These are phyloP conservation scores for Tagetes patula DNA, from an alignment of 129 eudicot species.

Conservation along the genomic window DNA sequence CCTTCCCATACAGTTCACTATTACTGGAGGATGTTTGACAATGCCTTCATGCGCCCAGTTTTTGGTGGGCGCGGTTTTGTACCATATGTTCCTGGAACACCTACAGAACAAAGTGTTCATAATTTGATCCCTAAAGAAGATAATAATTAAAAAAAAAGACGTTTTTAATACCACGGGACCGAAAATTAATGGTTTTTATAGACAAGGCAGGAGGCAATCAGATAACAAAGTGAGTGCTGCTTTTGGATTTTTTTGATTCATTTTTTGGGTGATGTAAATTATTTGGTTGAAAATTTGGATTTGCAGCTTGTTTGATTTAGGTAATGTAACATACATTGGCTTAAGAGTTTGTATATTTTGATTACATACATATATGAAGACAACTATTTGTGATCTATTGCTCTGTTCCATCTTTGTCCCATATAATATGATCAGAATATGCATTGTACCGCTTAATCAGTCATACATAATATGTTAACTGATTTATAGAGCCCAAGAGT, in stretches of 20 bases:
- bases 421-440: no score
- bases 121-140: constrained; percentile 34
- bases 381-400: background rate
- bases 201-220: constrained; percentile 27
- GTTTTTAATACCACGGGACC: background rate
- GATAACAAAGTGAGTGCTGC: constrained; percentile 31
- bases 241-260: constrained; percentile 18
- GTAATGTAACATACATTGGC: constrained; percentile 20
- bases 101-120: constrained; percentile 49
- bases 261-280: constrained; percentile 37
- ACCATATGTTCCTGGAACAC: constrained; percentile 64
- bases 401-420: background rate
- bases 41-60: constrained; percentile 80
- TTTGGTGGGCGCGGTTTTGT: constrained; percentile 89
- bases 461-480: no score
- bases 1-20: constrained; percentile 72
- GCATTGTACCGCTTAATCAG: no score
- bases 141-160: constrained; percentile 1
- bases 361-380: constrained; percentile 8
- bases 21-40: constrained; percentile 78
- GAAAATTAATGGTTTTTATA: constrained; percentile 13
- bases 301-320: constrained; percentile 16
- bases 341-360: constrained; percentile 21
- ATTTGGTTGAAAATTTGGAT: constrained; percentile 16
- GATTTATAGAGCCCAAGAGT: no score